Base-by-base conservation (phyloP, 1,139 yeast species). In the Yamadazyma atmosphaerica region DNA sequence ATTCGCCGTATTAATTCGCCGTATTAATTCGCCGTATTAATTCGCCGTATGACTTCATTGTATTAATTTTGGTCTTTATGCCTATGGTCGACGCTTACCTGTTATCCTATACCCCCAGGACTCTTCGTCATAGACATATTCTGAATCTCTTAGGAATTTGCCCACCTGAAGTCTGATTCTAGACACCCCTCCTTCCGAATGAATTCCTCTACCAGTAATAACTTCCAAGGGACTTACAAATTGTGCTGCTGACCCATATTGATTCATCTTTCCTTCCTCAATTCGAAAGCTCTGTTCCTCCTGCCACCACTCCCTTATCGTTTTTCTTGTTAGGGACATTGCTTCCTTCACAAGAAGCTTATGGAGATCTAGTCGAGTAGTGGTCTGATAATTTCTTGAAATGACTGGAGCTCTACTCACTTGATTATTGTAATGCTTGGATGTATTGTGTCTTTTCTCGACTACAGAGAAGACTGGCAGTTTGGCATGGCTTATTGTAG, bases 131-230 rank as follows among this genome's bases (percentile, higher is more conserved):
- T 57, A 78, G 2, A 68, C 39, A 47, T 63, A 81, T 2, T 54
- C 53, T 9, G 58, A 52, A 2, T 47, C 43, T 7, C 42, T 47
- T 22, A 82, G 61, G 40, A 58, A 60, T 17, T 56, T 61, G 28
- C 60, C 53, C 3, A 79, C 74, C 6, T 65, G 55, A 4, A 51
- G 54, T 43, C 67, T 66, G 24, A 81, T 68, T 40, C 61, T 69
- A 0, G 81, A 63, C 1, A 61, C 55, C 1, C 84, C 84, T 11
- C 73, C 74, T 1, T 49, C 58, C 24, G 86, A 79, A 54, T 82
- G 88, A 10, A 80, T 51, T 0, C 88, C 88, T 42, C 85, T 56
- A 0, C 88, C 88, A 0, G 86, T 80, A 2, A 81, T 58, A 0
- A 81, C 56, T 2, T 46, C 50, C 11, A 80, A 49, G 0, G 70